Base-by-base conservation (phyloP, 768 basidiomycete species). In the Pholiota microspora region DNA sequence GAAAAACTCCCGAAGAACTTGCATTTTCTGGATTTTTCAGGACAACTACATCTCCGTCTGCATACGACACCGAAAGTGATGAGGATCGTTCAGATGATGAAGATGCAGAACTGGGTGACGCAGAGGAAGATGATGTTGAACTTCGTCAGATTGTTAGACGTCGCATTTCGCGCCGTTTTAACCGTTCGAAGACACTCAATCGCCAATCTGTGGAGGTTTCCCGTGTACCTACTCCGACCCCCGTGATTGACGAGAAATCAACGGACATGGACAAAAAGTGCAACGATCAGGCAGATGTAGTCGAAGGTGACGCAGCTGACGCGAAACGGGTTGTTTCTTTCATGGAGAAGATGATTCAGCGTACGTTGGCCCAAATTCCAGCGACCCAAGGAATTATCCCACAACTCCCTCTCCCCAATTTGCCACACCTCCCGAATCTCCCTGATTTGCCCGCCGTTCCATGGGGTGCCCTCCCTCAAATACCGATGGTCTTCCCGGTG, bases 401-500 rank as follows among this genome's bases (percentile, higher is more conserved):
- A 13, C 73, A 74, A 52, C 73, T 78, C 23, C 70, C 74, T 62
- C 81, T 70, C 64, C 54, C 59, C 10, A 56, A 66, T 80, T 72
- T 67, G n/a, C 83, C 81, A 7, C 76, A 78, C 29, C 77, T 86
- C 34, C 83, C 84, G n/a, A 72, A 80, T 53, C 71, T 89, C n/a
- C 86, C 83, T 5, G 86, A 82, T 56, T 80, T 91, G 52, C 84
- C 86, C 24, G 74, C 77, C 35, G 80, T 84, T 46, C 80, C 81
- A 29, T 85, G 84, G 85, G 76, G 66, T 42, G 78, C 79, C 24
- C 64, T 88, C 13, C 84, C 85, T 4, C 86, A 87, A 57, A 77
- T 88, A 53, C 86, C 86, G 2, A 76, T 89, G 70, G 87, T 89
- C 10, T 92, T 93, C 78, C 89, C 91, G 15, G 79, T 92, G 21